Percentiles rank a stretch among this genome's conserved stretches.
Conservation (phyloP, 805 yeast genomes). For the Metschnikowia cerradonensis region DNA sequence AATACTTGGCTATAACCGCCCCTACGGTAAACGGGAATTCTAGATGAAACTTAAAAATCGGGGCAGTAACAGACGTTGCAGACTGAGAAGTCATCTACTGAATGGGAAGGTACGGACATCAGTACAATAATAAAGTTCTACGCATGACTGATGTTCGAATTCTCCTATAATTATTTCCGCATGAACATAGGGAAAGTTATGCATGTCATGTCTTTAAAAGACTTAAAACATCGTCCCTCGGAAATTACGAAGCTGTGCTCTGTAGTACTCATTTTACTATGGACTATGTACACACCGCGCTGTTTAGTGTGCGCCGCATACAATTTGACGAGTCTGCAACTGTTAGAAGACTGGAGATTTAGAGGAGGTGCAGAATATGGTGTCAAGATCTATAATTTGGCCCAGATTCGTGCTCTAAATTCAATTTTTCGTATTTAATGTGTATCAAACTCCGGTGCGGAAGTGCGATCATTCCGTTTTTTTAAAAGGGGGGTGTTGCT, state of each 20-base stretch:
- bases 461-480: neutral
- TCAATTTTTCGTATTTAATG: neutral
- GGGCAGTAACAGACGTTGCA: too few relatives aligned
- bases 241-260: neutral
- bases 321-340: neutral
- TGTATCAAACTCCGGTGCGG: neutral
- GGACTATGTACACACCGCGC: neutral
- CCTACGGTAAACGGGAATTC: too few relatives aligned
- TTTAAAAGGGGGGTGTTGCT: neutral
- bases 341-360: neutral
- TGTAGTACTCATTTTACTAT: neutral
- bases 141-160: too few relatives aligned
- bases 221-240: neutral
- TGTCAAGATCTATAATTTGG: neutral
- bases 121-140: too few relatives aligned
- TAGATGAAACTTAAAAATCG: too few relatives aligned
- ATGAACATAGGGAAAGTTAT: neutral
- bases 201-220: neutral
- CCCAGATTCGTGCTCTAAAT: neutral
- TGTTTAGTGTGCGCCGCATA: neutral
- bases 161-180: neutral
- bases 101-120: too few relatives aligned
- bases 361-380: neutral
- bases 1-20: too few relatives aligned
- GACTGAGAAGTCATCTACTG: too few relatives aligned